A percentile compares a stretch with the other conserved stretches of the same genome.
phyloP scores from a whole-genome alignment of 139 green algal genomes.

The Coccomyxa sp. region DNA sequence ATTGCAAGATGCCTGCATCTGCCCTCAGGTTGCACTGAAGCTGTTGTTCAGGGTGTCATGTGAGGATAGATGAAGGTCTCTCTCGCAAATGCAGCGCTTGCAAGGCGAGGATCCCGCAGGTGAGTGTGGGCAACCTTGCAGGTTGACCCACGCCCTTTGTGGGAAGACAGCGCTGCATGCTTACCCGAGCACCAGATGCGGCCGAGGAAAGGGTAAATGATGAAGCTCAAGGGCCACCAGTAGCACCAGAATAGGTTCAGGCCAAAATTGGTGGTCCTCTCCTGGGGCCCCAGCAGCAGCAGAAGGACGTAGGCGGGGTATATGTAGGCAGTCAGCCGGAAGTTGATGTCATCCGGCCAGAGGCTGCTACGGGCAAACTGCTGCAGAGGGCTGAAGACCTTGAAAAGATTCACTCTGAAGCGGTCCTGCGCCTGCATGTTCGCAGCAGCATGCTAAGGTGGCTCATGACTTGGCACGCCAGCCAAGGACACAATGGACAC shows the following conservation, averaged over 20 bases:
- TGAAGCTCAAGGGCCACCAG: conserved; percentile 52
- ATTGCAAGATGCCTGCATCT: background rate
- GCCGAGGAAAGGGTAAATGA: conserved; percentile 74
- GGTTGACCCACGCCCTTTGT: background rate
- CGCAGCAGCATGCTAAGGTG: background rate
- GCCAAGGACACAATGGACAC: background rate
- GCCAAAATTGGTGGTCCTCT: conserved; percentile 63
- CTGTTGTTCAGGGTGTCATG: too few species aligned
- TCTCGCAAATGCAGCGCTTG: too few species aligned
- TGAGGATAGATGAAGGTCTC: too few species aligned
- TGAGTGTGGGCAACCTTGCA: too few species aligned
- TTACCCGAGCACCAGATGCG: conserved; percentile 63
- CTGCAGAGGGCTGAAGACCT: conserved; percentile 34
- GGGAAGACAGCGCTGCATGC: background rate
- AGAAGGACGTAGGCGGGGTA: conserved; percentile 49
- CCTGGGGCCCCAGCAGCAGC: conserved; percentile 65
- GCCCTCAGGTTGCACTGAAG: background rate
- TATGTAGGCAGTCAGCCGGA: conserved; percentile 42
- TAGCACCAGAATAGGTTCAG: conserved; percentile 76
- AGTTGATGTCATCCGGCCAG: conserved; percentile 69
- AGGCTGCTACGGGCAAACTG: conserved; percentile 42
- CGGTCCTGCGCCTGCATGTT: conserved; percentile 32
- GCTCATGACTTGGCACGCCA: background rate
- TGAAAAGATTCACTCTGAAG: conserved; percentile 49
- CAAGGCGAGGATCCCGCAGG: too few species aligned